Evolutionary conservation across 2,329 filamentous ascomycete species (phyloP).

Genomic region (Arachnomyces sp.): DNA sequence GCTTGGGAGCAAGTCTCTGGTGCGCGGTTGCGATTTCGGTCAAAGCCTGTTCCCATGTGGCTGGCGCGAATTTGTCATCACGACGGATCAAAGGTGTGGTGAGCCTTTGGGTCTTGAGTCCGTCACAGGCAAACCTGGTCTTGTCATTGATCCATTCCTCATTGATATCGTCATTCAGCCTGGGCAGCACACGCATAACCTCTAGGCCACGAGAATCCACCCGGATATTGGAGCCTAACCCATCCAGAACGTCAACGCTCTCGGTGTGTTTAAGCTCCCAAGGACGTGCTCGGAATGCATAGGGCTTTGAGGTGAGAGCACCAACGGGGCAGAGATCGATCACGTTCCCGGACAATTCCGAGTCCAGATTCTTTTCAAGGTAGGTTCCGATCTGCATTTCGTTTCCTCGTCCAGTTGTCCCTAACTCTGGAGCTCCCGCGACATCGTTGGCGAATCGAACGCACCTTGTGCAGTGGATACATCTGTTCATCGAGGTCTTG

Average conservation of each 20-base stretch:
- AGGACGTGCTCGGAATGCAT: slow-evolving; percentile 90
- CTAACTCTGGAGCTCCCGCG: slow-evolving; percentile 89
- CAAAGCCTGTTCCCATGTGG: slow-evolving; percentile 91
- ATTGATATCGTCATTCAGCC: slow-evolving; percentile 95
- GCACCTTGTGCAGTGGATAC: slow-evolving; percentile 97
- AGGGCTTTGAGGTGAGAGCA: slow-evolving; percentile 92
- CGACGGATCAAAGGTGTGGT: slow-evolving; percentile 85
- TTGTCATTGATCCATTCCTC: slow-evolving; percentile 99
- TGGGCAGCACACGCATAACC: slow-evolving; percentile 88
- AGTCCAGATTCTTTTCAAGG: slow-evolving; percentile 85
- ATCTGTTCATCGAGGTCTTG: slow-evolving; percentile 99
- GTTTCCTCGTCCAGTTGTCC: slow-evolving; percentile 90
- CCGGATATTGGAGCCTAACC: slow-evolving; percentile 85
- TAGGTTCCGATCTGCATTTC: slow-evolving; percentile 98
- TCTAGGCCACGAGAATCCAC: slow-evolving; percentile 88
- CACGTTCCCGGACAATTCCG: slow-evolving; percentile 92
- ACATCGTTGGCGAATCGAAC: slow-evolving; percentile 97
- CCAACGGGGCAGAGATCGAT: slow-evolving; percentile 98
- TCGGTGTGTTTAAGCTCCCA: slow-evolving; percentile 98
- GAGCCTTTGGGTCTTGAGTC: slow-evolving; percentile 88
- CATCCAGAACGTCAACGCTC: slow-evolving; percentile 89
- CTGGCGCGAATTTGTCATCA: slow-evolving; percentile 84
- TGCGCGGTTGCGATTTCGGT: slow-evolving; percentile 77
- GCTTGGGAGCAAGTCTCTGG: slow-evolving; percentile 69
- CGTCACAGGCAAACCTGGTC: slow-evolving; percentile 90